phyloP scores from a whole-genome alignment of 345 rosid species.

The Tarenaya hassleriana region DNA sequence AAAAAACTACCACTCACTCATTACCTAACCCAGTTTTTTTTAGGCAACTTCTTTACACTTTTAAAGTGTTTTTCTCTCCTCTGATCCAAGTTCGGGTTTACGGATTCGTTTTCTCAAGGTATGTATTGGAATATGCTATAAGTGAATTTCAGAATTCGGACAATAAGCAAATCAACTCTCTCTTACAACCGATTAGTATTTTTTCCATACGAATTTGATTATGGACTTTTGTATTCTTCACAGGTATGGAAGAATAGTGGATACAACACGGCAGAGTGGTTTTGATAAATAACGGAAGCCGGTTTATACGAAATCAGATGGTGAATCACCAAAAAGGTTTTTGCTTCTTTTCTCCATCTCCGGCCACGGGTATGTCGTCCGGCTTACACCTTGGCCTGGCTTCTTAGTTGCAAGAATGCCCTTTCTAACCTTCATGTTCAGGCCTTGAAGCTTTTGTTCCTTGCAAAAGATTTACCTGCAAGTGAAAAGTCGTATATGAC shows the following conservation, averaged over 20 bases:
- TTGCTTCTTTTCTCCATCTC: background rate
- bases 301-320: conserved; percentile 98
- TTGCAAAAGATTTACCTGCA: too few relatives aligned
- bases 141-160: background rate
- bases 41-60: too few relatives aligned
- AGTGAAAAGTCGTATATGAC: conserved; percentile 16
- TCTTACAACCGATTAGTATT: too few relatives aligned
- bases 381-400: too few relatives aligned
- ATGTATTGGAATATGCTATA: background rate
- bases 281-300: conserved; percentile 89
- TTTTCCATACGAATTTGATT: too few relatives aligned
- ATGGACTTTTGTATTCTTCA: conserved; percentile 1
- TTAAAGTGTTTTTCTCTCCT: too few relatives aligned
- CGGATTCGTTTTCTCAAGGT: conserved; percentile 98
- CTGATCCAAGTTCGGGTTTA: conserved; percentile 90
- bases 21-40: too few relatives aligned
- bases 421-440: background rate
- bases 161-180: too few relatives aligned
- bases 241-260: conserved; percentile 99
- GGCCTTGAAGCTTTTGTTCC: conserved; percentile 22
- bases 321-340: conserved; percentile 28
- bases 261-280: conserved; percentile 98
- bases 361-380: conserved; percentile 12
- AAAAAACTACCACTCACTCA: too few relatives aligned
- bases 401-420: too few relatives aligned